Percentiles rank a stretch among this genome's conserved stretches.
Conservation (phyloP, 352 stramenopile species). For the Phytophthora megakarya region DNA sequence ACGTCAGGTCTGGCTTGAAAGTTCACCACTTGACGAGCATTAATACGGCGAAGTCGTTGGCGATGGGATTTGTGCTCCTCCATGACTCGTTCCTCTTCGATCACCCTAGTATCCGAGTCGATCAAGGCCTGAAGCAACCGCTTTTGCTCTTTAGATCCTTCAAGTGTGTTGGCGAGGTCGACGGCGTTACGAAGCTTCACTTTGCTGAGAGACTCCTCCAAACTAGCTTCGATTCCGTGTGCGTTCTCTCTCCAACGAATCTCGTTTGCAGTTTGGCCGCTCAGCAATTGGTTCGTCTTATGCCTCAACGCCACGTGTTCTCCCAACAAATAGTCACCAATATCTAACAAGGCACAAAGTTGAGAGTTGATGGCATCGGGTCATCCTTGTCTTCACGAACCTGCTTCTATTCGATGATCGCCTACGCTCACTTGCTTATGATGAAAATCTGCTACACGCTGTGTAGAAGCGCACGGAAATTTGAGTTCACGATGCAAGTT, state of each 20-base stretch:
- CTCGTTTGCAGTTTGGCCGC: constrained; percentile 13
- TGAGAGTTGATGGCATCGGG: neutral
- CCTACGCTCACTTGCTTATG: constrained; percentile 42
- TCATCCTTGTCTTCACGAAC: constrained; percentile 7
- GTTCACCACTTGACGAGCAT: constrained; percentile 35
- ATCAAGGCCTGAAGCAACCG: constrained; percentile 67
- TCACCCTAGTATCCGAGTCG: constrained; percentile 64
- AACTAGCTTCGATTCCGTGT: constrained; percentile 32
- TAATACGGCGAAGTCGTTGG: constrained; percentile 54
- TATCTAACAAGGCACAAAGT: constrained; percentile 16
- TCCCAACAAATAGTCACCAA: constrained; percentile 44
- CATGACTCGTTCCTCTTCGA: constrained; percentile 65
- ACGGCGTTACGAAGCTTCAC: constrained; percentile 76
- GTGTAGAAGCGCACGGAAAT: neutral
- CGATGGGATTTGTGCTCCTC: constrained; percentile 67
- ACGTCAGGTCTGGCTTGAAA: constrained; percentile 8
- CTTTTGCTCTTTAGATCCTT: constrained; percentile 68
- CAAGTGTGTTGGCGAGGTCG: constrained; percentile 59
- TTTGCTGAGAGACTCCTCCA: constrained; percentile 70
- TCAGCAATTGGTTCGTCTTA: constrained; percentile 43
- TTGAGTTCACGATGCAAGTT: neutral
- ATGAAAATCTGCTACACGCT: constrained; percentile 55
- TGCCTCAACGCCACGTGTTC: constrained; percentile 43
- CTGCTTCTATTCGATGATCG: constrained; percentile 43
- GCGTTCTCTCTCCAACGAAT: constrained; percentile 22